Evolutionary conservation across 306 rosid genomes (phyloP).

Genomic region (Sindora glabra): DNA sequence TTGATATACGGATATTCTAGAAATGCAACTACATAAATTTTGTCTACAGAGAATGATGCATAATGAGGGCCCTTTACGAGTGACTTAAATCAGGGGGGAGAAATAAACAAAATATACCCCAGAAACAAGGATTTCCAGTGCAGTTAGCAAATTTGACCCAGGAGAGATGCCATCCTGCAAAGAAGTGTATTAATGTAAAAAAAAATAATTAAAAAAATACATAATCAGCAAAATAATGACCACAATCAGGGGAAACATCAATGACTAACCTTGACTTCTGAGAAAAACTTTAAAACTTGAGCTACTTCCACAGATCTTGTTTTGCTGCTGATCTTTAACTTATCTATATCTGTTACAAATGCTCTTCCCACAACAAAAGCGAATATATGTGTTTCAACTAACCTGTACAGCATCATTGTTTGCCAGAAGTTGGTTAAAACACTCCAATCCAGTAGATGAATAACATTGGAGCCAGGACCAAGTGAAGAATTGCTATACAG

Average conservation of each 20-base stretch:
- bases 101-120: constrained; percentile 61
- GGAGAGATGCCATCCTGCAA: constrained; percentile 84
- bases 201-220: constrained; percentile 8
- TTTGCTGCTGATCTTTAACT: constrained; percentile 79
- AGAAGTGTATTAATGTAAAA: constrained; percentile 17
- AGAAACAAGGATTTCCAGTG: constrained; percentile 84
- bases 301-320: constrained; percentile 69
- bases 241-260: constrained; percentile 8
- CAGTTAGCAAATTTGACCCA: constrained; percentile 88
- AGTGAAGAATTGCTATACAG: not conserved
- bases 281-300: constrained; percentile 66
- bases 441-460: constrained; percentile 9
- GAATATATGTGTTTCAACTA: constrained; percentile 98
- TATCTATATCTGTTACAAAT: constrained; percentile 93
- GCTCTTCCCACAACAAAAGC: constrained; percentile 99
- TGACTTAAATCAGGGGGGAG: constrained; percentile 6
- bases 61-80: not conserved
- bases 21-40: no score
- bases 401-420: constrained; percentile 50
- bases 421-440: constrained; percentile 19
- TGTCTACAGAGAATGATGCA: no score
- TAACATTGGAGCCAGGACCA: not conserved
- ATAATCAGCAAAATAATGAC: not conserved
- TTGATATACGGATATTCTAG: not conserved
- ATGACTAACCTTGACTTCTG: constrained; percentile 72